Evolutionary conservation across 1,139 yeast species (phyloP).

Genomic region (Hyphopichia buzzinii): DNA sequence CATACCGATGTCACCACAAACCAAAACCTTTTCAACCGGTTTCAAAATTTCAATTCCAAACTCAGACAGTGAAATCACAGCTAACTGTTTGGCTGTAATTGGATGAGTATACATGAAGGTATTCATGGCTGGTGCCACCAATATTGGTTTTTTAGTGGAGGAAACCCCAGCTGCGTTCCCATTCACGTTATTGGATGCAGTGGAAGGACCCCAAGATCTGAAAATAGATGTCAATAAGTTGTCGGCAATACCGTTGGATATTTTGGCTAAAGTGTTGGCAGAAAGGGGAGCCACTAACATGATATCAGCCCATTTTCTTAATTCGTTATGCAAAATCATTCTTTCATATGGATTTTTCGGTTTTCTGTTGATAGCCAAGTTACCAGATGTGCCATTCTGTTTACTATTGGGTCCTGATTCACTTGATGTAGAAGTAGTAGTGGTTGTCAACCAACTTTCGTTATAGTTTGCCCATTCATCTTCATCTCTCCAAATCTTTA

Average conservation of each 20-base stretch:
- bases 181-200: constrained; percentile 10
- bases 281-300: constrained; percentile 89
- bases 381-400: constrained; percentile 2
- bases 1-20: constrained; percentile 96
- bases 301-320: constrained; percentile 94
- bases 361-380: constrained; percentile 19
- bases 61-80: constrained; percentile 45
- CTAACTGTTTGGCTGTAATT: constrained; percentile 79
- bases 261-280: constrained; percentile 89
- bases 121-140: constrained; percentile 97
- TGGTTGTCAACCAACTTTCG: constrained; percentile 22
- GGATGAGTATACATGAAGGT: constrained; percentile 96
- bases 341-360: constrained; percentile 41
- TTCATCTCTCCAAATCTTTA: constrained; percentile 89
- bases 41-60: constrained; percentile 71
- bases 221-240: constrained; percentile 80
- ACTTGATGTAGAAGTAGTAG: constrained; percentile 13
- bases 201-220: constrained; percentile 83
- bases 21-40: constrained; percentile 91
- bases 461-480: constrained; percentile 80
- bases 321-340: constrained; percentile 75
- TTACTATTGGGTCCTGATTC: constrained; percentile 14
- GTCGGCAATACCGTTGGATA: constrained; percentile 88
- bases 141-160: constrained; percentile 59
- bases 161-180: constrained; percentile 6